Evolutionary conservation across 1,284 basidiomycete genomes (phyloP).

Genomic region (Stereum hirsutum): DNA sequence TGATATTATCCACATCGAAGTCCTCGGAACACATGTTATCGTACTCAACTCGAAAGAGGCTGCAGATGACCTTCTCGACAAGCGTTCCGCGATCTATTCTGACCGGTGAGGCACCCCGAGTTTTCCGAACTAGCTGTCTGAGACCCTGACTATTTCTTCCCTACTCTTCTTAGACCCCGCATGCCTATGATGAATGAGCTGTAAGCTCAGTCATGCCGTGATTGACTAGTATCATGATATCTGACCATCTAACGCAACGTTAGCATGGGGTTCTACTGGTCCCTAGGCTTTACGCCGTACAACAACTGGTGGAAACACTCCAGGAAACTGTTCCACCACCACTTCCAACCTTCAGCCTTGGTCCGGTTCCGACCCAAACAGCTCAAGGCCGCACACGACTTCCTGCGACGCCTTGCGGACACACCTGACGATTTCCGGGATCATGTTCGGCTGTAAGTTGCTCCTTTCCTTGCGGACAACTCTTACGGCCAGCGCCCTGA

Average conservation of each 20-base stretch:
- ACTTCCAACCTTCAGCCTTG: constrained; percentile 12
- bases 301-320: constrained; percentile 14
- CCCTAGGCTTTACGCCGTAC: constrained; percentile 14
- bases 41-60: constrained; percentile 15
- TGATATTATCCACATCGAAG: constrained; percentile 14
- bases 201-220: constrained; percentile 3
- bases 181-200: constrained; percentile 15
- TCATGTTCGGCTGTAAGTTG: constrained; percentile 13
- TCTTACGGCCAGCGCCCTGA: neutral
- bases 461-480: neutral
- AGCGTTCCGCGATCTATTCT: constrained; percentile 15
- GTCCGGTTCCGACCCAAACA: constrained; percentile 13
- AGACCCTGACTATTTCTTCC: neutral
- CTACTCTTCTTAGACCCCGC: constrained; percentile 4
- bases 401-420: constrained; percentile 12
- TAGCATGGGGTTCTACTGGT: constrained; percentile 15
- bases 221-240: neutral
- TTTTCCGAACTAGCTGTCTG: neutral
- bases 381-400: constrained; percentile 11
- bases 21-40: constrained; percentile 13
- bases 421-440: constrained; percentile 11
- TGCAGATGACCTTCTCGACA: constrained; percentile 17
- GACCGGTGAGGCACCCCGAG: constrained; percentile 12
- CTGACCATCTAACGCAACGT: neutral
- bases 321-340: constrained; percentile 11